These are phyloP conservation scores for Psilocybe cubensis DNA, from an alignment of 768 basidiomycete species.

Conservation along the genomic window DNA sequence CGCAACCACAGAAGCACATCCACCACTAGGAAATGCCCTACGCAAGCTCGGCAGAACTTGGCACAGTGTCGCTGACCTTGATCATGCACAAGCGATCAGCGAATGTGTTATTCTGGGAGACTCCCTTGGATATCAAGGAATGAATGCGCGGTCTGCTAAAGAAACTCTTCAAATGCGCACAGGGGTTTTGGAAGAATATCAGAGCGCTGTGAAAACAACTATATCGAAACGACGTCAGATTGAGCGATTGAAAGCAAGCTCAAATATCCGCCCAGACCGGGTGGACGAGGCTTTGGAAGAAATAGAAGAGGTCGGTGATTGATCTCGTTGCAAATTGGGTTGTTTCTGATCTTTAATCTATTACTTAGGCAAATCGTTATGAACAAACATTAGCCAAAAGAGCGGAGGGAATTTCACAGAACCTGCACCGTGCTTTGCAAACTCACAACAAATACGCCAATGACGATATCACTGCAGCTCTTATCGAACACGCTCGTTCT, in stretches of 20 bases:
- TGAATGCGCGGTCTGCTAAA: constrained; percentile 97
- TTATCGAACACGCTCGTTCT: constrained; percentile 92
- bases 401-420: constrained; percentile 93
- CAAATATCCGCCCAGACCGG: constrained; percentile 81
- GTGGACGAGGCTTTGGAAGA: constrained; percentile 94
- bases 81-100: constrained; percentile 89
- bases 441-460: constrained; percentile 87
- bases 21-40: constrained; percentile 80
- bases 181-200: constrained; percentile 91
- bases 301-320: constrained; percentile 76
- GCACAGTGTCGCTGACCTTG: constrained; percentile 87
- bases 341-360: constrained; percentile 12
- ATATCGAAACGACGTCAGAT: constrained; percentile 93
- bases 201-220: constrained; percentile 88
- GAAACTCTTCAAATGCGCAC: constrained; percentile 92
- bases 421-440: constrained; percentile 85
- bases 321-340: neutral
- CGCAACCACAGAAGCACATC: constrained; percentile 87
- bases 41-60: constrained; percentile 85
- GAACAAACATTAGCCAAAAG: constrained; percentile 84
- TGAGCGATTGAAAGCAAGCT: constrained; percentile 84
- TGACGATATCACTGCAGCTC: constrained; percentile 86
- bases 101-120: constrained; percentile 98
- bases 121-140: constrained; percentile 92
- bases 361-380: constrained; percentile 80